phyloP scores from a whole-genome alignment of 106 monocot genomes.

The Xerophyta viscosa region DNA sequence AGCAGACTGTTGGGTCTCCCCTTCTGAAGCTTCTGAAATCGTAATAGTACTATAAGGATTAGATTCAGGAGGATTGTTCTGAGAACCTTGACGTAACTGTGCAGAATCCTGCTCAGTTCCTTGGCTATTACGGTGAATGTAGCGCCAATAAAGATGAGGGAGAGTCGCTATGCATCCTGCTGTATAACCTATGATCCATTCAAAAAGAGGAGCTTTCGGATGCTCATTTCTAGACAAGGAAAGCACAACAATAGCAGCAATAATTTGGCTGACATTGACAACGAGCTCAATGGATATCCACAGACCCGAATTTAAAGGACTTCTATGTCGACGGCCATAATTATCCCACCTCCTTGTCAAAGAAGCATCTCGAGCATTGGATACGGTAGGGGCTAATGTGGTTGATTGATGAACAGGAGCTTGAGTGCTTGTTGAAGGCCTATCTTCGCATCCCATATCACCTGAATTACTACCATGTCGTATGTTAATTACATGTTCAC shows the following conservation, averaged over 20 bases:
- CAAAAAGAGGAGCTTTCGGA: conserved; percentile 51
- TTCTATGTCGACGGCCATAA: conserved; percentile 40
- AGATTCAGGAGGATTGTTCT: conserved; percentile 18
- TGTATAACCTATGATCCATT: conserved; percentile 56
- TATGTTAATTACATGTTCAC: conserved; percentile 35
- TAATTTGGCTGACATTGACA: conserved; percentile 62
- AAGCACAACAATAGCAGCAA: conserved; percentile 51
- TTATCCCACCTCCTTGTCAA: conserved; percentile 32
- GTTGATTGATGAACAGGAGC: conserved; percentile 13
- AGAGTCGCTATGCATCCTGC: conserved; percentile 43
- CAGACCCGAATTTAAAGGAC: conserved; percentile 63
- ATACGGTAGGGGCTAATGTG: conserved; percentile 4
- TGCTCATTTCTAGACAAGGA: conserved; percentile 60
- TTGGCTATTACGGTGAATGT: conserved; percentile 43
- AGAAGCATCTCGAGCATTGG: conserved; percentile 31
- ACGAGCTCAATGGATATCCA: conserved; percentile 70
- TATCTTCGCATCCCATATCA: conserved; percentile 20
- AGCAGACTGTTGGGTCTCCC: conserved; percentile 4
- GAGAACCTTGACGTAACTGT: conserved; percentile 15
- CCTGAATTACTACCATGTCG: conserved; percentile 12
- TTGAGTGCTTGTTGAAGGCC: conserved; percentile 21
- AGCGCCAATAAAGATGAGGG: conserved; percentile 78
- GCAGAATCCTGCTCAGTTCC: conserved; percentile 25
- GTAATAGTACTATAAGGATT: conserved; percentile 20
- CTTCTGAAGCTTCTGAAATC: conserved; percentile 21